Evolutionary conservation across 768 basidiomycete species (phyloP), one percentile per base, ranked within the genome.

Genomic region (Boletus rex-veris): DNA sequence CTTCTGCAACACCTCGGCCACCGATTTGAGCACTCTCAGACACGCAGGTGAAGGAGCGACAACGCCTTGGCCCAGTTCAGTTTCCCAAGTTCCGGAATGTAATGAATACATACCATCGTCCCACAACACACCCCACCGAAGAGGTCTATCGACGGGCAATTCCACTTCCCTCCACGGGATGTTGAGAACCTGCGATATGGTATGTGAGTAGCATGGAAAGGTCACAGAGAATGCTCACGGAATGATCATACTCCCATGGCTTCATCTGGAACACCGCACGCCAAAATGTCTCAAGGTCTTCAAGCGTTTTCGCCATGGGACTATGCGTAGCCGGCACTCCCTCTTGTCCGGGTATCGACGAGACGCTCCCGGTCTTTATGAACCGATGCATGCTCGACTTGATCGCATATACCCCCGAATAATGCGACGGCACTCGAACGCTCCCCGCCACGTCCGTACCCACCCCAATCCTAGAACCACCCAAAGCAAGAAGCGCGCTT

Each of bases 401-500:
- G 64, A 85, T 75, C 8, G 79, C 72, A 66, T 83, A 86, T 2
- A 86, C 68, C 0, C 85, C 87, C 41, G 82, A 83, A 59, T 83
- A 84, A 52, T 85, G 80, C 1, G 86, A 79, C 3, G 87, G 87
- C 8, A 78, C 77, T 18, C 86, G 78, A 38, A 90, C 79, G 30
- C 81, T 83, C 3, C 86, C 88, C 10, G 81, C 86, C 19, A 88
- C 83, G 53, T 88, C 86, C 6, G 85, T 83, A 7, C 86, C 86
- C 41, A 87, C 73, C 1, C 85, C 85, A 19, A 85, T 74, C 44
- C 82, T 75, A 4, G 81, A 77, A 30, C 84, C 84, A 18, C 82
- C 80, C 48, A 78, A 71, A 0, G 85, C 84, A 16, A 88, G 73
- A 0, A 87, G 75, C 3, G 84, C 83, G 3, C 77, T 79, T 64